Evolutionary conservation across 1,139 yeast genomes (phyloP).

Genomic region (Pichia kudriavzevii): DNA sequence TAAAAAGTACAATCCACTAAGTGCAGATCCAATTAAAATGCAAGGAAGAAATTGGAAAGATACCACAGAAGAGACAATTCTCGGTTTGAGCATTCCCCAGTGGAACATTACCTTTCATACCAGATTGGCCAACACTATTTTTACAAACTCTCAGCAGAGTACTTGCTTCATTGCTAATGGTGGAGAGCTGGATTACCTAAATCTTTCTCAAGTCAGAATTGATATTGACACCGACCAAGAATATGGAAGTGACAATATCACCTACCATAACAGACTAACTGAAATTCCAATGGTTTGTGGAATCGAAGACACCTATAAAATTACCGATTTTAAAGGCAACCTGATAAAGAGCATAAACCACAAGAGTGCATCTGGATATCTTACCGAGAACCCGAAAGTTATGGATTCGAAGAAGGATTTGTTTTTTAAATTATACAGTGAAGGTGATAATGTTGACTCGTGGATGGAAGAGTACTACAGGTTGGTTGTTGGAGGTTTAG

Average conservation of each 20-base stretch:
- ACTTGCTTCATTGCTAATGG: slow-evolving; percentile 20
- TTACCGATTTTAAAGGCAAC: slow-evolving; percentile 43
- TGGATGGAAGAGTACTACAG: slow-evolving; percentile 16
- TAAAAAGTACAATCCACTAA: slow-evolving; percentile 9
- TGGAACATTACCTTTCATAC: slow-evolving; percentile 4
- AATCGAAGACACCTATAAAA: slow-evolving; percentile 18
- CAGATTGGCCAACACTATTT: slow-evolving; percentile 25
- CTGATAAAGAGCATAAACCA: slow-evolving; percentile 41
- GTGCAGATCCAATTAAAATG: slow-evolving; percentile 19
- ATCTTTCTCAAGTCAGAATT: slow-evolving; percentile 7
- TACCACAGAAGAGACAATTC: slow-evolving; percentile 3
- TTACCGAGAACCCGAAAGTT: slow-evolving; percentile 35
- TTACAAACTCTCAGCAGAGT: slow-evolving; percentile 20
- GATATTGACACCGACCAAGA: neutral
- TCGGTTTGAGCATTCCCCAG: slow-evolving; percentile 8
- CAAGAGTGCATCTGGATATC: slow-evolving; percentile 39
- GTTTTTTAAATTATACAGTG: slow-evolving; percentile 18
- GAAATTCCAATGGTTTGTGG: slow-evolving; percentile 16
- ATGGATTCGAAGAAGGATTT: slow-evolving; percentile 38
- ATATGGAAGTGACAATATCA: neutral
- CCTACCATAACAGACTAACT: slow-evolving; percentile 13
- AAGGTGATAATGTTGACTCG: slow-evolving; percentile 1
- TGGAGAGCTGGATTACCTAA: slow-evolving; percentile 6
- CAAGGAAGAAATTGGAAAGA: slow-evolving; percentile 22
- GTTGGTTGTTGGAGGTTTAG: slow-evolving; percentile 26